These are phyloP conservation scores for Neolentinus lepideus DNA, from an alignment of 1,284 basidiomycete genomes.

Conservation along the genomic window DNA sequence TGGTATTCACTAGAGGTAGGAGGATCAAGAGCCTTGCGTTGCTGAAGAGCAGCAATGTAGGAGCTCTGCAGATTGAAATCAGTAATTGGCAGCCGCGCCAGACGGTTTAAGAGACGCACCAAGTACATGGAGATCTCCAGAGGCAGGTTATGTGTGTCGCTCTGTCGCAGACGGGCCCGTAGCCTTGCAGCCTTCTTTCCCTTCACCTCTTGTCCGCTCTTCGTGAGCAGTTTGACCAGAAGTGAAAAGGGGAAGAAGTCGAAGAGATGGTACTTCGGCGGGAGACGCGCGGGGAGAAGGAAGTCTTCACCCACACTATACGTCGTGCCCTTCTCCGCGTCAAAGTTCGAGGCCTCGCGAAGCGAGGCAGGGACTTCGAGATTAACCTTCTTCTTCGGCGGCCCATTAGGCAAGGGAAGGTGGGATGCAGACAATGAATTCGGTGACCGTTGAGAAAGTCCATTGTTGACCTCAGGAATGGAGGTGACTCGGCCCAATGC, in stretches of 20 bases:
- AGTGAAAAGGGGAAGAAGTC: constrained; percentile 70
- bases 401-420: constrained; percentile 28
- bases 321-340: constrained; percentile 12
- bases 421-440: constrained; percentile 14
- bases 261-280: constrained; percentile 56
- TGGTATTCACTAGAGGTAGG: constrained; percentile 51
- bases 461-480: neutral
- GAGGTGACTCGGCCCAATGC: neutral
- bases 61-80: constrained; percentile 37
- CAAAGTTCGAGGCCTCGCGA: neutral
- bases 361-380: constrained; percentile 7
- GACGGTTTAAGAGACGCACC: constrained; percentile 28
- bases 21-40: constrained; percentile 53
- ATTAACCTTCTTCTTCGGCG: constrained; percentile 8
- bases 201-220: constrained; percentile 39
- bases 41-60: constrained; percentile 56
- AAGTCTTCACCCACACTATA: constrained; percentile 33
- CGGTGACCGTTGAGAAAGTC: neutral
- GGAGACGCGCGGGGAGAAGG: constrained; percentile 49
- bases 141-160: constrained; percentile 59
- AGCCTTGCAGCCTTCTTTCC: constrained; percentile 52
- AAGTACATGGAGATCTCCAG: constrained; percentile 71
- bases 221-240: constrained; percentile 38
- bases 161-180: constrained; percentile 39
- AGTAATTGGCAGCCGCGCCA: constrained; percentile 1